Evolutionary conservation across 2,329 filamentous ascomycete species (phyloP).

Genomic region (Aspergillus pseudoterreus): DNA sequence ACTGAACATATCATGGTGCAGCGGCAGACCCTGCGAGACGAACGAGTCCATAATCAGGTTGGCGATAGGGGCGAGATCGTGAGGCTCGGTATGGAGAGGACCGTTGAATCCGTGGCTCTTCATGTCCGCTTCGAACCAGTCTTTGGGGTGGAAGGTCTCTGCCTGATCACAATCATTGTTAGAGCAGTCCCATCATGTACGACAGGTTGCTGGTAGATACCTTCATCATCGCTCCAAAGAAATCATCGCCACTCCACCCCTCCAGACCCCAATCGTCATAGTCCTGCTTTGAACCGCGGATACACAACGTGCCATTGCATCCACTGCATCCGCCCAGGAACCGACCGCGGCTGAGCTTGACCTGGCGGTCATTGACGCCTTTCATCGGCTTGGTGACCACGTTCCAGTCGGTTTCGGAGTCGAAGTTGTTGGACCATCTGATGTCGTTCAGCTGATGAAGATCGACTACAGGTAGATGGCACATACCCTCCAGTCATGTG

Average conservation of each 20-base stretch:
- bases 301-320: conserved; percentile 43
- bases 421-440: conserved; percentile 42
- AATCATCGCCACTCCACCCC: conserved; percentile 56
- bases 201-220: conserved; percentile 21
- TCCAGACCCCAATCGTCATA: conserved; percentile 54
- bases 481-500: conserved; percentile 43
- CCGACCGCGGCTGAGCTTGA: conserved; percentile 42
- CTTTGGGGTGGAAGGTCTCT: conserved; percentile 57
- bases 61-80: conserved; percentile 58
- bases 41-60: conserved; percentile 54
- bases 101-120: conserved; percentile 51
- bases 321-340: conserved; percentile 44
- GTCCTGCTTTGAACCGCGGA: conserved; percentile 42
- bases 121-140: conserved; percentile 52
- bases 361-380: conserved; percentile 38
- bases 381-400: conserved; percentile 38
- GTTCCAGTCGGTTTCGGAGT: conserved; percentile 45
- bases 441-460: not conserved
- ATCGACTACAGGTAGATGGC: not conserved
- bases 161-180: conserved; percentile 30
- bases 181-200: not conserved
- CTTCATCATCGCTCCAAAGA: conserved; percentile 57
- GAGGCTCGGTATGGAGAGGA: conserved; percentile 54
- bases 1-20: conserved; percentile 59
- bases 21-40: conserved; percentile 51